Percentiles rank a stretch among this genome's conserved stretches.
Conservation (phyloP, 352 stramenopile species). For the Thalassiosira exigua region DNA sequence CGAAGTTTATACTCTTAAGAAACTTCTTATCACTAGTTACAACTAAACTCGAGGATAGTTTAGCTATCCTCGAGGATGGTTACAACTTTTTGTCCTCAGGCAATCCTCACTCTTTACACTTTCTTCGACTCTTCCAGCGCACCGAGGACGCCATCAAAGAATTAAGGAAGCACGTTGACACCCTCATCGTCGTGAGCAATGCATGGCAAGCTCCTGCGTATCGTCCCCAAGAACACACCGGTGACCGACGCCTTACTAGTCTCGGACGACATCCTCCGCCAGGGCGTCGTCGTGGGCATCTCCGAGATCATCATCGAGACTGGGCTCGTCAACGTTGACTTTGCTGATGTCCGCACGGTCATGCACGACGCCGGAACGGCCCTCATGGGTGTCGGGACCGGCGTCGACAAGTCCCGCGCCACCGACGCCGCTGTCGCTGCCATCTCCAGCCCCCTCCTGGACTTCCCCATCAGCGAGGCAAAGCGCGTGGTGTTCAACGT, state of each 20-base stretch:
- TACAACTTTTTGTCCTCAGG: no score
- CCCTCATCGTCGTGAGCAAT: conserved; percentile 93
- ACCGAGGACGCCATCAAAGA: conserved; percentile 91
- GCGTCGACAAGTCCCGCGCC: conserved; percentile 88
- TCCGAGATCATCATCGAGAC: conserved; percentile 89
- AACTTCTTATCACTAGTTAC: no score
- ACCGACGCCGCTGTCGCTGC: conserved; percentile 78
- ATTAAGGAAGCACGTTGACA: conserved; percentile 92
- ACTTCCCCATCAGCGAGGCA: conserved; percentile 74
- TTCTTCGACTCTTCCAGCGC: no score
- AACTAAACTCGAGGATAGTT: no score
- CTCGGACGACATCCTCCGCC: conserved; percentile 86
- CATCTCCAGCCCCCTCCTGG: conserved; percentile 79
- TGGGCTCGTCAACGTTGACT: conserved; percentile 95
- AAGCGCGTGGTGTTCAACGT: conserved; percentile 84
- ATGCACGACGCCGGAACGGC: conserved; percentile 92
- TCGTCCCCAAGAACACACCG: conserved; percentile 86
- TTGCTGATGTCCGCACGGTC: conserved; percentile 94
- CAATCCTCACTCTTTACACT: no score
- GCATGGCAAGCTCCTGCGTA: conserved; percentile 92
- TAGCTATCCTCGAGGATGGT: no score
- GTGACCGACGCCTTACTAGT: conserved; percentile 84
- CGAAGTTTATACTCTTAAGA: no score
- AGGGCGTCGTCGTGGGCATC: conserved; percentile 87
- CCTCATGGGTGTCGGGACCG: conserved; percentile 94